phyloP scores from a whole-genome alignment of 2,329 filamentous ascomycete species.

The Ascocoryne sarcoides region DNA sequence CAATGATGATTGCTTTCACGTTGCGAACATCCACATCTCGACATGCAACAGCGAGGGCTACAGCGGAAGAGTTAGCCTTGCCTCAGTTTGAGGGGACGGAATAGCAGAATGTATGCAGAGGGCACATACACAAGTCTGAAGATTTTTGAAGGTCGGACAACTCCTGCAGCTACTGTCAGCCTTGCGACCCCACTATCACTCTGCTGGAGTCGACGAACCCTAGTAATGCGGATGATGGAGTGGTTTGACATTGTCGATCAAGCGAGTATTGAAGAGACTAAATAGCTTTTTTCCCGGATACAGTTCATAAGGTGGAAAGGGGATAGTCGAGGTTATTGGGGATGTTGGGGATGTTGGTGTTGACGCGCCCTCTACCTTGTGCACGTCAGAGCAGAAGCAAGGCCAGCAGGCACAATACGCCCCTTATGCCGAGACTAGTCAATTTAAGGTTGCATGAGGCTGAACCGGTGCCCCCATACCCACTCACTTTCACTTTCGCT shows the following conservation, averaged over 20 bases:
- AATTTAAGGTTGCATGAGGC: background rate
- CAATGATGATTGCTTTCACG: conserved; percentile 80
- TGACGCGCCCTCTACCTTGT: too few relatives aligned
- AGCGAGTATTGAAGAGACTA: too few relatives aligned
- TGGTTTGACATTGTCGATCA: conserved; percentile 60
- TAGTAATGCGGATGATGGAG: conserved; percentile 79
- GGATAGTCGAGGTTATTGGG: too few relatives aligned
- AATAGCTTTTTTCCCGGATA: too few relatives aligned
- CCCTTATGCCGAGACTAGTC: background rate
- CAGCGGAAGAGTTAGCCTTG: conserved; percentile 1
- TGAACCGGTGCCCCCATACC: background rate
- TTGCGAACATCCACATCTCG: conserved; percentile 82
- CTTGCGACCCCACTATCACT: conserved; percentile 23
- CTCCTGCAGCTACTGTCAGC: conserved; percentile 50
- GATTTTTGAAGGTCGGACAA: conserved; percentile 76
- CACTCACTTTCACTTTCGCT: too few relatives aligned
- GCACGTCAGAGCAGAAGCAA: too few relatives aligned
- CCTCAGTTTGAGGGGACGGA: too few relatives aligned
- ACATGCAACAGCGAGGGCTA: conserved; percentile 80
- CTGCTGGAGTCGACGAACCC: conserved; percentile 42
- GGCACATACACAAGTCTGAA: conserved; percentile 66
- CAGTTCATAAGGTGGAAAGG: too few relatives aligned
- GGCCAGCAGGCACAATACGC: background rate
- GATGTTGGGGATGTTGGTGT: too few relatives aligned
- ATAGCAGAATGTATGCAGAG: background rate